These are phyloP conservation scores for Penicillium concentricum DNA, from an alignment of 2,329 filamentous ascomycete genomes.

Conservation along the genomic window DNA sequence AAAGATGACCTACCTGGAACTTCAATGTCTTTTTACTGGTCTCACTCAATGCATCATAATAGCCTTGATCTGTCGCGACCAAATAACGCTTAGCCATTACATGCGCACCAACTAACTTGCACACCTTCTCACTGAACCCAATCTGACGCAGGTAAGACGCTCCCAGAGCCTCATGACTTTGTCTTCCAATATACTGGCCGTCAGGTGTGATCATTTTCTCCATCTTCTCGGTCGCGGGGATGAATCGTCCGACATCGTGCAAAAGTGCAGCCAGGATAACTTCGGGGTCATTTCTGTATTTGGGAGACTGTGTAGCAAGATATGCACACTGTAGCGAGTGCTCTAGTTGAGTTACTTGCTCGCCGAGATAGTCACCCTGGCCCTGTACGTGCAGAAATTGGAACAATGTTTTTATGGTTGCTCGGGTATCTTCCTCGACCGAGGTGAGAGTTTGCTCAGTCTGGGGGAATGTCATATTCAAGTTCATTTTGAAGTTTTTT, in stretches of 20 bases:
- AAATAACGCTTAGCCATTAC: constrained; percentile 34
- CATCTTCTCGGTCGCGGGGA: constrained; percentile 30
- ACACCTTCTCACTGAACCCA: constrained; percentile 32
- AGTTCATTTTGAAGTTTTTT: not conserved
- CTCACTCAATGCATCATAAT: constrained; percentile 30
- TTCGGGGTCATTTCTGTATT: constrained; percentile 25
- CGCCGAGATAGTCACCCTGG: constrained; percentile 30
- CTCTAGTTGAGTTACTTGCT: constrained; percentile 30
- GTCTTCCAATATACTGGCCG: constrained; percentile 27
- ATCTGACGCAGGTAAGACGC: constrained; percentile 29
- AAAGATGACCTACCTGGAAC: constrained; percentile 22
- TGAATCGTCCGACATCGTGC: constrained; percentile 34
- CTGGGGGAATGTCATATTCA: constrained; percentile 2
- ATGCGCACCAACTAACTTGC: constrained; percentile 30
- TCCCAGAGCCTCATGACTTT: constrained; percentile 31
- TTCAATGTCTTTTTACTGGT: constrained; percentile 30
- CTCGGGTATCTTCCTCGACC: constrained; percentile 18
- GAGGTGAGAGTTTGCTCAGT: constrained; percentile 8
- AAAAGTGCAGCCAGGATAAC: constrained; percentile 31
- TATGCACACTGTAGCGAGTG: constrained; percentile 32
- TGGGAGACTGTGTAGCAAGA: constrained; percentile 19
- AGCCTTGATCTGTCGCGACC: constrained; percentile 26
- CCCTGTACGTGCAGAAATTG: constrained; percentile 29
- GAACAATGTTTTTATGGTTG: constrained; percentile 26
- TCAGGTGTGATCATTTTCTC: constrained; percentile 23